phyloP scores from a whole-genome alignment of 169 alveolate species.

The Plasmodium vivax region DNA sequence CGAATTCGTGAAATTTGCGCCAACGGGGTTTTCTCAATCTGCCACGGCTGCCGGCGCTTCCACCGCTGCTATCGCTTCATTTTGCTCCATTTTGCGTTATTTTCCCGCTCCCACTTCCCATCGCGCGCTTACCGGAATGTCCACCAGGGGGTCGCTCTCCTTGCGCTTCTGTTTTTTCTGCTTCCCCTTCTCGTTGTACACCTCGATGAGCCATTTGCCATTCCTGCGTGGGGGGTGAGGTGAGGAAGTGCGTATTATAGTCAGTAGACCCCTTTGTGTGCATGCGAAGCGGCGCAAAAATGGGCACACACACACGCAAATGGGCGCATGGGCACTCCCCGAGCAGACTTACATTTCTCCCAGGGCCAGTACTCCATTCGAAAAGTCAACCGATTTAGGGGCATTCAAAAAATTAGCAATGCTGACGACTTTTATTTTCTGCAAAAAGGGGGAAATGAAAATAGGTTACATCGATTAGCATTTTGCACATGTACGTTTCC shows the following conservation, averaged over 20 bases:
- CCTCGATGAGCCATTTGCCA: constrained; percentile 39
- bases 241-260: not conserved
- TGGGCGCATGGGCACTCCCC: not conserved
- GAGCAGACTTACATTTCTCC: constrained; percentile 28
- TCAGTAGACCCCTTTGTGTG: not conserved
- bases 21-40: not conserved
- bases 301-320: not conserved
- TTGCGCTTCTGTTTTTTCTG: not conserved
- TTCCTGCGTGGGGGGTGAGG: not conserved
- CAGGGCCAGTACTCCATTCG: constrained; percentile 12
- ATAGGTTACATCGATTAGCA: not conserved
- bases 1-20: not conserved
- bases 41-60: not conserved
- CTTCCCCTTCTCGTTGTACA: constrained; percentile 21
- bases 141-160: not conserved
- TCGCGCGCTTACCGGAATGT: not conserved
- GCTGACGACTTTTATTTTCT: constrained; percentile 44
- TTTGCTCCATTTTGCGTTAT: not conserved
- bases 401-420: not conserved
- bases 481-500: not conserved
- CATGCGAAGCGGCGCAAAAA: not conserved
- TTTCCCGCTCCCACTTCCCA: not conserved
- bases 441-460: not conserved
- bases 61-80: not conserved
- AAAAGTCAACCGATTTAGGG: constrained; percentile 20